Percentiles rank a stretch among this genome's conserved stretches.
Conservation (phyloP, 1,284 basidiomycete species). For the Trichosporon sp. region DNA sequence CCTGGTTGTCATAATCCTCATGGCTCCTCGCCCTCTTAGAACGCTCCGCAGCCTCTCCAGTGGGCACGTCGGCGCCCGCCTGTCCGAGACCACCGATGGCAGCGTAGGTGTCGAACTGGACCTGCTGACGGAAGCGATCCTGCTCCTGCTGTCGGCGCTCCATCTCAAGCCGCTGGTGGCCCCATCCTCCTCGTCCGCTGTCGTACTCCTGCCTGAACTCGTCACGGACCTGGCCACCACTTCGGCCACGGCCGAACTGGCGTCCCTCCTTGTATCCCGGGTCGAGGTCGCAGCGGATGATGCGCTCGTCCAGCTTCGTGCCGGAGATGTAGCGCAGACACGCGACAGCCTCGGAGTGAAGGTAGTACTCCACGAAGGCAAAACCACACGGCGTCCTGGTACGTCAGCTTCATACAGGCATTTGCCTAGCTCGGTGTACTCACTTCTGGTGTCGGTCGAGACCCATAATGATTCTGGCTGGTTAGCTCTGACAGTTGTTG, state of each 20-base stretch:
- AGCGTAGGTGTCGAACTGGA: conserved; percentile 81
- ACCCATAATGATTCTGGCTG: conserved; percentile 88
- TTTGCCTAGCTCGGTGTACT: conserved; percentile 17
- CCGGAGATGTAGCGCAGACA: conserved; percentile 93
- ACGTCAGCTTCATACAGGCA: conserved; percentile 7
- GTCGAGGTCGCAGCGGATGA: conserved; percentile 97
- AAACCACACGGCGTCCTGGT: conserved; percentile 95
- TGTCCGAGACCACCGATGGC: conserved; percentile 77
- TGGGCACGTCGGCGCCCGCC: conserved; percentile 73
- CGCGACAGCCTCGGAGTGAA: conserved; percentile 89
- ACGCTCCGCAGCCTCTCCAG: conserved; percentile 45
- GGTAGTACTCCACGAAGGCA: conserved; percentile 99
- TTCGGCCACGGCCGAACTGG: conserved; percentile 95
- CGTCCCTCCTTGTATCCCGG: conserved; percentile 96
- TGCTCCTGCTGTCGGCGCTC: conserved; percentile 66
- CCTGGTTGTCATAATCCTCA: conserved; percentile 45
- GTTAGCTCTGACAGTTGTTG: conserved; percentile 10
- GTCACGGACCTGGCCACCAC: conserved; percentile 93
- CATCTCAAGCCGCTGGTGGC: conserved; percentile 62
- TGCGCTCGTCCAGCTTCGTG: conserved; percentile 98
- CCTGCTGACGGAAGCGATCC: conserved; percentile 74
- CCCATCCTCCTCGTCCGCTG: conserved; percentile 94
- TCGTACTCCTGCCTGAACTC: conserved; percentile 98
- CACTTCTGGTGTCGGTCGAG: conserved; percentile 92
- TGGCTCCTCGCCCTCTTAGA: conserved; percentile 44